Percentiles rank a stretch among this genome's conserved stretches.
Evolutionary conservation across 495 filamentous ascomycete species (phyloP).

Genomic region (Hapsidospora chrysogenum): DNA sequence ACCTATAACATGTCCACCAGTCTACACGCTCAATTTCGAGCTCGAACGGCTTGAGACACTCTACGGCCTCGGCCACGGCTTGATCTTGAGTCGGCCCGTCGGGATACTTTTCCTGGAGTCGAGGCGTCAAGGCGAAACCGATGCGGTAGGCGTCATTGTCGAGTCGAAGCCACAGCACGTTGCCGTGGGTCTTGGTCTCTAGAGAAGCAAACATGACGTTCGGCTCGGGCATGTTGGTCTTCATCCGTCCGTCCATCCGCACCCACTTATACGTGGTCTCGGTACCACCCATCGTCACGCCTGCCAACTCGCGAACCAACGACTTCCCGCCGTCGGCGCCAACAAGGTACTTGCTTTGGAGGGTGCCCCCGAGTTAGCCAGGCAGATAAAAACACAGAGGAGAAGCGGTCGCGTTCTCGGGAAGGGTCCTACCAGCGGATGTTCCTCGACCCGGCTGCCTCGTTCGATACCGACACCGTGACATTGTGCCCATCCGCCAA

Average conservation of each 20-base stretch:
- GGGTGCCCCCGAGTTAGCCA: too few relatives aligned
- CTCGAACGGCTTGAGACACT: not conserved
- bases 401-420: too few relatives aligned
- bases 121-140: not conserved
- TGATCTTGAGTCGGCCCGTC: not conserved
- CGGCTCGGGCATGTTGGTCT: conserved; percentile 1
- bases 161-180: not conserved
- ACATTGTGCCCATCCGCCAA: not conserved
- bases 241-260: not conserved
- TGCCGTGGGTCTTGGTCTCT: not conserved
- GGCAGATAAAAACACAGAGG: too few relatives aligned
- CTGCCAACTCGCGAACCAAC: not conserved
- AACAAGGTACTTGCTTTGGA: not conserved
- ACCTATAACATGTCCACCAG: not conserved
- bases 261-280: not conserved
- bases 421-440: not conserved
- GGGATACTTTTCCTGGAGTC: not conserved
- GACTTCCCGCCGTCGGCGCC: not conserved
- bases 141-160: not conserved
- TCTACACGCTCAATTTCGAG: conserved; percentile 1
- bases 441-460: not conserved
- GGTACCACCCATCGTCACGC: not conserved
- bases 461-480: not conserved
- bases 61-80: not conserved
- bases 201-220: not conserved